Evolutionary conservation across 805 yeast genomes (phyloP).

Genomic region (Yamadazyma laniorum): DNA sequence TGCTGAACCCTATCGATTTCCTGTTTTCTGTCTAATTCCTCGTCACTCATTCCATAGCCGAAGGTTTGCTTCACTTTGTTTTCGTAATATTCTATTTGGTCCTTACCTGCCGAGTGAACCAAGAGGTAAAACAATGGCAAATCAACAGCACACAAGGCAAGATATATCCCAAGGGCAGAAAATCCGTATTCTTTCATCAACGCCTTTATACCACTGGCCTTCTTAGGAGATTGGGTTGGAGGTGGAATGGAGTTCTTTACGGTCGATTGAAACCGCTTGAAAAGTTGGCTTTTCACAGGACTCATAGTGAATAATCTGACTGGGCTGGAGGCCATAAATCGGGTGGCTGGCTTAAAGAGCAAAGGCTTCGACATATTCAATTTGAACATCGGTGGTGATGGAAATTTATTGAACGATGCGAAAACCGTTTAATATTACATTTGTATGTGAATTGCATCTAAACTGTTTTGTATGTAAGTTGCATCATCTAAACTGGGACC

Average conservation of each 20-base stretch:
- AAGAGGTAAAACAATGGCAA: conserved; percentile 77
- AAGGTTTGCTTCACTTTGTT: conserved; percentile 55
- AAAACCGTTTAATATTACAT: no score
- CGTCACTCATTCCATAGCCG: conserved; percentile 58
- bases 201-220: conserved; percentile 53
- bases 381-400: no score
- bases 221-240: conserved; percentile 14
- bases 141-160: conserved; percentile 71
- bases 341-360: conserved; percentile 1
- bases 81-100: conserved; percentile 67
- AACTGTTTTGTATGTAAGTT: no score
- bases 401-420: no score
- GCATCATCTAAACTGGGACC: conserved; percentile 47
- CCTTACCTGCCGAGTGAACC: conserved; percentile 88
- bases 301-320: background rate
- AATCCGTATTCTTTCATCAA: conserved; percentile 86
- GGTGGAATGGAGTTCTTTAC: conserved; percentile 4
- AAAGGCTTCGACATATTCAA: background rate
- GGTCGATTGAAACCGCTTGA: conserved; percentile 17
- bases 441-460: no score
- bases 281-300: conserved; percentile 5
- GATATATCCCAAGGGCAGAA: conserved; percentile 83
- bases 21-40: conserved; percentile 36
- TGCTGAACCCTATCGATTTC: conserved; percentile 30
- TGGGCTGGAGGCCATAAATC: conserved; percentile 2